Conservation (phyloP, 192 early-diverging fungal species). For the Coemansia sp. region DNA sequence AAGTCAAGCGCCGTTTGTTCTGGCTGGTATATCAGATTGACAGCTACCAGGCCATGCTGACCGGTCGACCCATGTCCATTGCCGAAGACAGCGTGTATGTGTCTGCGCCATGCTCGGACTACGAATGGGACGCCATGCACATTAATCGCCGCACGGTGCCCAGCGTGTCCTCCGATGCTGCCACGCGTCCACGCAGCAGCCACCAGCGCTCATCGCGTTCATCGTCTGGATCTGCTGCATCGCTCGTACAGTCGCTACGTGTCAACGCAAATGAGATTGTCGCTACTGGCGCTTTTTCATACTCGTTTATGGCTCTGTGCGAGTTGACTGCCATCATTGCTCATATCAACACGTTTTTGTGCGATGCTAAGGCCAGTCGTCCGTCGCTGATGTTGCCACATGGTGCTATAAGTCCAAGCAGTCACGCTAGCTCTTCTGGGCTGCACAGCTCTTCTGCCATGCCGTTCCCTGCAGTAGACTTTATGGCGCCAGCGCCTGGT, state of each 20-base stretch:
- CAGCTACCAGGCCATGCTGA: slow-evolving; percentile 56
- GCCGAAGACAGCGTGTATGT: slow-evolving; percentile 50
- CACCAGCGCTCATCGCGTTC: slow-evolving; percentile 31
- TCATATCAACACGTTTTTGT: slow-evolving; percentile 42
- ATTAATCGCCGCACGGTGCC: slow-evolving; percentile 4
- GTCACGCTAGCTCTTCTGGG: not conserved
- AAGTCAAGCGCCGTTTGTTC: slow-evolving; percentile 45
- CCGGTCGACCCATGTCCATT: slow-evolving; percentile 45
- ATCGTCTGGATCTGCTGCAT: slow-evolving; percentile 27
- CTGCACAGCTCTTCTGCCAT: slow-evolving; percentile 3
- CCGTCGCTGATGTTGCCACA: slow-evolving; percentile 8
- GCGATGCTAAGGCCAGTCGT: slow-evolving; percentile 46
- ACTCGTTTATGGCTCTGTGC: slow-evolving; percentile 56
- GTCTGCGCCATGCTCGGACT: slow-evolving; percentile 51
- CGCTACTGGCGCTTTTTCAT: slow-evolving; percentile 52
- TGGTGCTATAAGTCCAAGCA: not conserved
- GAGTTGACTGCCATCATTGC: slow-evolving; percentile 50
- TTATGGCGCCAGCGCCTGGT: slow-evolving; percentile 14
- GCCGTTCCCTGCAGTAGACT: slow-evolving; percentile 49
- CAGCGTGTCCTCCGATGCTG: not conserved
- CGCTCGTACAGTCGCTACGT: slow-evolving; percentile 22
- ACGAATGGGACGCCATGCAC: slow-evolving; percentile 49
- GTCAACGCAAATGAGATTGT: slow-evolving; percentile 40
- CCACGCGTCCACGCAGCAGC: not conserved
- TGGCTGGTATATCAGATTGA: slow-evolving; percentile 56